phyloP scores from a whole-genome alignment of 2,329 filamentous ascomycete genomes.

The Lojkania enalia region DNA sequence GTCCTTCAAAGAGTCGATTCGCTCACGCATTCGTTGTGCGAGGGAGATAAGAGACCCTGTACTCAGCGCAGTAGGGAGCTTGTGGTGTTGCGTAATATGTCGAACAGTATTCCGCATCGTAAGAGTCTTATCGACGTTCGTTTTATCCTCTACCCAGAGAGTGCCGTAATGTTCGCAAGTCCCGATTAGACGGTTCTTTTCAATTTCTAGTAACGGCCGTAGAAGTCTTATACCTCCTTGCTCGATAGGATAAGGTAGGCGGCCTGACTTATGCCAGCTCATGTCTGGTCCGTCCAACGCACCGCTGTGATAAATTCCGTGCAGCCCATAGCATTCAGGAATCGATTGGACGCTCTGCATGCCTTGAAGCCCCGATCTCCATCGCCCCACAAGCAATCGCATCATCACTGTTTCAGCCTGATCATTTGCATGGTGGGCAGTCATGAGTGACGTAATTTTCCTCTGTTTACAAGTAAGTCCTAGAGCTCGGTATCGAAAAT shows the following conservation, averaged over 20 bases:
- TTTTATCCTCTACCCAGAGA: slow-evolving; percentile 81
- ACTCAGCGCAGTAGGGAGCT: slow-evolving; percentile 71
- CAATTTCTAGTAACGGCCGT: slow-evolving; percentile 70
- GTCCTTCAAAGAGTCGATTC: slow-evolving; percentile 55
- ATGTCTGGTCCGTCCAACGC: slow-evolving; percentile 13
- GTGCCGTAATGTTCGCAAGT: slow-evolving; percentile 72
- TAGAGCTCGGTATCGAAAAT: slow-evolving; percentile 71
- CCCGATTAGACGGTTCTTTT: slow-evolving; percentile 72
- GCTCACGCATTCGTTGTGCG: slow-evolving; percentile 53
- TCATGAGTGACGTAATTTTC: slow-evolving; percentile 64
- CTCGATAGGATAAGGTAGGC: slow-evolving; percentile 52
- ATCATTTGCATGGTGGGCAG: slow-evolving; percentile 89
- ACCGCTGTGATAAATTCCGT: slow-evolving; percentile 62
- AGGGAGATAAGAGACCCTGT: slow-evolving; percentile 59
- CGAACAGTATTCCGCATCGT: slow-evolving; percentile 83
- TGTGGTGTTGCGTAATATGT: slow-evolving; percentile 60
- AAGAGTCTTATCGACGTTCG: slow-evolving; percentile 75
- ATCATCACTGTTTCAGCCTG: slow-evolving; percentile 88
- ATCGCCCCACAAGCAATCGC: slow-evolving; percentile 70
- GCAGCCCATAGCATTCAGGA: slow-evolving; percentile 80
- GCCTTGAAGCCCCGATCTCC: slow-evolving; percentile 70
- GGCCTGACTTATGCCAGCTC: background rate
- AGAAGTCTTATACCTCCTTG: slow-evolving; percentile 68
- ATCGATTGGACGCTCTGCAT: slow-evolving; percentile 69
- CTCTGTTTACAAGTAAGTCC: slow-evolving; percentile 61